These are phyloP conservation scores for Taphrina populina DNA, from an alignment of 1,139 yeast species.

Conservation along the genomic window DNA sequence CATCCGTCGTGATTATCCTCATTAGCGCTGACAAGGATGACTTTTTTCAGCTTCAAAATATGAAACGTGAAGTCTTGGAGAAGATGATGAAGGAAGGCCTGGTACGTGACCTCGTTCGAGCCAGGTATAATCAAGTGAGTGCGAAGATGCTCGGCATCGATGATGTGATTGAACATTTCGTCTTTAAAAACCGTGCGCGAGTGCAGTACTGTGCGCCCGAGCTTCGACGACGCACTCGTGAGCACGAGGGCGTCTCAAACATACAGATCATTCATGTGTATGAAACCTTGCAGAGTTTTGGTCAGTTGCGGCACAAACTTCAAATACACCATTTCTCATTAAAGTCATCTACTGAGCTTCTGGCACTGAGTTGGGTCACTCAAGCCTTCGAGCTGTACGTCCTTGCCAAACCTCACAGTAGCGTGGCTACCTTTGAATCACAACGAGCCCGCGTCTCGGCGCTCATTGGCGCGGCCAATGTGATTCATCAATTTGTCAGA, in stretches of 20 bases:
- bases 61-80: conserved; percentile 56
- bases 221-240: not conserved
- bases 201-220: conserved; percentile 59
- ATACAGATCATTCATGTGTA: conserved; percentile 3
- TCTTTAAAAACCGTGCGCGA: conserved; percentile 66
- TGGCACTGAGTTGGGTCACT: conserved; percentile 32
- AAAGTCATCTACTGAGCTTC: not conserved
- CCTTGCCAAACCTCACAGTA: conserved; percentile 26
- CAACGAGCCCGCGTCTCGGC: not conserved
- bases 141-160: conserved; percentile 55
- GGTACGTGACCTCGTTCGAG: conserved; percentile 45
- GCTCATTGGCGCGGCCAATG: conserved; percentile 31
- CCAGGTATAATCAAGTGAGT: conserved; percentile 49
- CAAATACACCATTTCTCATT: conserved; percentile 13
- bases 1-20: conserved; percentile 61
- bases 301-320: conserved; percentile 2
- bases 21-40: conserved; percentile 81
- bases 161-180: conserved; percentile 73
- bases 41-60: conserved; percentile 68
- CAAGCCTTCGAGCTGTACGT: conserved; percentile 33
- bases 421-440: not conserved
- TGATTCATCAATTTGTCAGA: conserved; percentile 28
- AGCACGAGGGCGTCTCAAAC: not conserved
- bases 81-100: conserved; percentile 46
- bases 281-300: not conserved